phyloP scores from a whole-genome alignment of 352 stramenopile species.

The Thalassiosira pacifica region DNA sequence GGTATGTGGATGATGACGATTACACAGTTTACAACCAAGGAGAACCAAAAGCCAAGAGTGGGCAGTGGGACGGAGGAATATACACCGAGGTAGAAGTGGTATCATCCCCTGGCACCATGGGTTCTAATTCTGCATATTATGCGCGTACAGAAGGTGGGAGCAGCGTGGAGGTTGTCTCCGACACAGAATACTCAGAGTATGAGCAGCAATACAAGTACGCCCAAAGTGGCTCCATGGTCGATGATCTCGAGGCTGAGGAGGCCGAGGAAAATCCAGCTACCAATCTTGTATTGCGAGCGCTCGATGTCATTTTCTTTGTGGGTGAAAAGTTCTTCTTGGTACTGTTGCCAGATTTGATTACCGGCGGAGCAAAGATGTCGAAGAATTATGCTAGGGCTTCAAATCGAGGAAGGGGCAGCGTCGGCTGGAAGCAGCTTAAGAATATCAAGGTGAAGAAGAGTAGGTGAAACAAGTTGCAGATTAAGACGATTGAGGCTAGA shows the following conservation, averaged over 20 bases:
- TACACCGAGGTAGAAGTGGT: slow-evolving; percentile 61
- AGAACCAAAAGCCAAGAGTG: slow-evolving; percentile 9
- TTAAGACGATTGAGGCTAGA: too few species aligned
- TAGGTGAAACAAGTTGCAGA: too few species aligned
- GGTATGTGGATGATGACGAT: slow-evolving; percentile 19
- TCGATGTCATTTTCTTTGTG: slow-evolving; percentile 80
- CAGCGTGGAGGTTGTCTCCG: slow-evolving; percentile 71
- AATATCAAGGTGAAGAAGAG: slow-evolving; percentile 55
- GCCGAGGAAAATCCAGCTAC: slow-evolving; percentile 50
- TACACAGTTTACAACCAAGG: neutral
- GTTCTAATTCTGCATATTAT: slow-evolving; percentile 11
- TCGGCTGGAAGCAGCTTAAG: slow-evolving; percentile 61
- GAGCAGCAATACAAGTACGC: slow-evolving; percentile 51
- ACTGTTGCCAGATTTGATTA: slow-evolving; percentile 44
- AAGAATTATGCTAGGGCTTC: slow-evolving; percentile 43
- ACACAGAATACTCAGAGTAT: slow-evolving; percentile 71
- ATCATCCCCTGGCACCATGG: slow-evolving; percentile 12
- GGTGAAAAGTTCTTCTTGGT: slow-evolving; percentile 75
- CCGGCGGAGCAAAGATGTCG: slow-evolving; percentile 35
- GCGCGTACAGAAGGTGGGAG: too few species aligned
- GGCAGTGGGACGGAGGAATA: slow-evolving; percentile 5
- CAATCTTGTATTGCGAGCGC: slow-evolving; percentile 65
- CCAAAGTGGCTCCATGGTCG: slow-evolving; percentile 36
- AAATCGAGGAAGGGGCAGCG: slow-evolving; percentile 50
- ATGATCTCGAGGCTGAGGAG: slow-evolving; percentile 51